These are phyloP conservation scores for Candida pseudocylindracea DNA, from an alignment of 1,139 yeast genomes.

Conservation along the genomic window DNA sequence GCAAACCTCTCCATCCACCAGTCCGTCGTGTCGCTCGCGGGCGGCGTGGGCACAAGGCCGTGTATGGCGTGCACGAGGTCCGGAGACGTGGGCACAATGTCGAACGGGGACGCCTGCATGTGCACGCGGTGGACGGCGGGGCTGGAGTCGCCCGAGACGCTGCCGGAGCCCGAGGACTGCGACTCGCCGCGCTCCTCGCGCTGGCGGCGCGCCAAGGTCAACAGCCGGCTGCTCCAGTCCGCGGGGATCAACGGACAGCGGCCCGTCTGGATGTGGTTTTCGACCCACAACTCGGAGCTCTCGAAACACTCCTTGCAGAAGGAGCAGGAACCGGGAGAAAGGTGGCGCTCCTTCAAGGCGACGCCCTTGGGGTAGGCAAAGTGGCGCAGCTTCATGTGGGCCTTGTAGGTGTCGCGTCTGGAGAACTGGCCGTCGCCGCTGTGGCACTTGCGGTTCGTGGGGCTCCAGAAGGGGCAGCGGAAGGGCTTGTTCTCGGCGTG, in stretches of 20 bases:
- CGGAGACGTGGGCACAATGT: no score
- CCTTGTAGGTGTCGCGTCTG: conserved; percentile 32
- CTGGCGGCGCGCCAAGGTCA: no score
- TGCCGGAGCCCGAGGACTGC: no score
- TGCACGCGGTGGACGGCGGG: no score
- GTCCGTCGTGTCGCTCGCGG: no score
- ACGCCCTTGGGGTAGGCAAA: conserved; percentile 39
- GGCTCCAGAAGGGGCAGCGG: conserved; percentile 26
- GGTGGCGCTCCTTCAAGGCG: conserved; percentile 18
- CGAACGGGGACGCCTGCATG: no score
- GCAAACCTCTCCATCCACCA: no score
- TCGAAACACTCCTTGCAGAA: conserved; percentile 29
- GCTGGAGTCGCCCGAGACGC: no score
- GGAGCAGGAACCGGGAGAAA: conserved; percentile 28
- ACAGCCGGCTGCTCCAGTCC: no score
- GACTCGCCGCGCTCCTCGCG: no score
- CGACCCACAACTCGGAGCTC: conserved; percentile 26
- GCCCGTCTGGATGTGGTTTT: conserved; percentile 22
- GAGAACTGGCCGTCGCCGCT: conserved; percentile 33
- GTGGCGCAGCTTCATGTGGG: conserved; percentile 34
- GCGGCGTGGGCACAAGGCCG: no score
- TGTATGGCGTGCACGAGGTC: no score
- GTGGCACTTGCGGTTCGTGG: conserved; percentile 14
- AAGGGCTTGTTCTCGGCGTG: conserved; percentile 27
- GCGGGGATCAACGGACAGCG: conserved; percentile 7